These are phyloP conservation scores for Galerina marginata DNA, from an alignment of 768 basidiomycete genomes.

Conservation along the genomic window DNA sequence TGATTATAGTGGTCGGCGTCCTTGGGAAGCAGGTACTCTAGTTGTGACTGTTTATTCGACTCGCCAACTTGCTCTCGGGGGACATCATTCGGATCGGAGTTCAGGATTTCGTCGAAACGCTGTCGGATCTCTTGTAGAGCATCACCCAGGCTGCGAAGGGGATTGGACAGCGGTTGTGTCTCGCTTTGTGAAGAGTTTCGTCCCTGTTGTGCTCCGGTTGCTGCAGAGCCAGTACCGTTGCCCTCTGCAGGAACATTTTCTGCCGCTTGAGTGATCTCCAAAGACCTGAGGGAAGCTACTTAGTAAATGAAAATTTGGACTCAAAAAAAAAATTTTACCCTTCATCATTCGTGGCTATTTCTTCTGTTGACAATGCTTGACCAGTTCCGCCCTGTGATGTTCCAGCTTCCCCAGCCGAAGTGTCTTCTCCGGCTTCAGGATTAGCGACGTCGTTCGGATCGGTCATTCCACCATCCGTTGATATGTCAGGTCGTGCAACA, in stretches of 20 bases:
- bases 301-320: not conserved
- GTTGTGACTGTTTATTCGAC: constrained; percentile 46
- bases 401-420: constrained; percentile 38
- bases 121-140: constrained; percentile 80
- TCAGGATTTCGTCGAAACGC: constrained; percentile 83
- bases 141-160: constrained; percentile 83
- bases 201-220: constrained; percentile 53
- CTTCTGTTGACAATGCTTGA: constrained; percentile 32
- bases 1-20: constrained; percentile 79
- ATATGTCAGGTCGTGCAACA: constrained; percentile 49
- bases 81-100: constrained; percentile 38
- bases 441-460: constrained; percentile 33
- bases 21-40: constrained; percentile 81
- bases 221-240: constrained; percentile 34
- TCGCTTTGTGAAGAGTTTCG: constrained; percentile 45
- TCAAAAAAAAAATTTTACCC: constrained; percentile 32
- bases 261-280: constrained; percentile 15
- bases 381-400: constrained; percentile 32
- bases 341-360: constrained; percentile 33
- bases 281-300: constrained; percentile 5
- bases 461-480: constrained; percentile 44
- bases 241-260: constrained; percentile 19
- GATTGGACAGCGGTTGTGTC: constrained; percentile 48
- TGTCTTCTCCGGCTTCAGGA: constrained; percentile 34
- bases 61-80: constrained; percentile 44